Evolutionary conservation across 495 filamentous ascomycete species (phyloP).

Genomic region (Podospora pseudoanserina): DNA sequence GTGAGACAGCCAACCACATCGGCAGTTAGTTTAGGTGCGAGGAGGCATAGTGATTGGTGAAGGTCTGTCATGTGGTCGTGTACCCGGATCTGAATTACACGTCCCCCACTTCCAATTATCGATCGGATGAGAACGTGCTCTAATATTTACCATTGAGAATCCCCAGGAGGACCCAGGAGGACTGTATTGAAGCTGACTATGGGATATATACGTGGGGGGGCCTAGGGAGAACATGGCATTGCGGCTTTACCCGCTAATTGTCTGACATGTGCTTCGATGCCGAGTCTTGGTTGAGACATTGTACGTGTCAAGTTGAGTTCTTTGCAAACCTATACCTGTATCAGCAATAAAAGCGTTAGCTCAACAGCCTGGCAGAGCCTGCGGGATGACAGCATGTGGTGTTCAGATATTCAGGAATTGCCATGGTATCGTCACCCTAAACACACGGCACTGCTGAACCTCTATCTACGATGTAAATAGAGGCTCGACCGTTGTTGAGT

Average conservation of each 20-base stretch:
- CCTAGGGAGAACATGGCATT: background rate
- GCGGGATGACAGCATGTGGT: background rate
- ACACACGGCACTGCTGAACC: constrained; percentile 26
- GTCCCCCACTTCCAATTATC: background rate
- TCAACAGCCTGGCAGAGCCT: background rate
- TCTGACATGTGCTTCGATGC: background rate
- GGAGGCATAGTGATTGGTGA: background rate
- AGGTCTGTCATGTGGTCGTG: constrained; percentile 1
- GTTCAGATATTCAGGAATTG: constrained; percentile 23
- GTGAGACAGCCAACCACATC: background rate
- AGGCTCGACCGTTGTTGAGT: constrained; percentile 31
- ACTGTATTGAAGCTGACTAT: background rate
- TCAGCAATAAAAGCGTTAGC: background rate
- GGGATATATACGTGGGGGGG: background rate
- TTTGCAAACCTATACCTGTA: background rate
- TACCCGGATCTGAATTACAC: background rate
- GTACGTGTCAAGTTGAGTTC: background rate
- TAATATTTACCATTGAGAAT: constrained; percentile 2
- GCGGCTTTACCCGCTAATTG: background rate
- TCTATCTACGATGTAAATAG: background rate
- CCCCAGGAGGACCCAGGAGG: background rate
- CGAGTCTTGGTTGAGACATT: constrained; percentile 13
- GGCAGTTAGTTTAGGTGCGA: background rate
- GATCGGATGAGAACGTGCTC: constrained; percentile 6
- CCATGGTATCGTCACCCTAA: constrained; percentile 31